A percentile compares a stretch with the other conserved stretches of the same genome.
These are phyloP conservation scores for Fusarium gaditjirri DNA, from an alignment of 2,329 filamentous ascomycete genomes.

Conservation along the genomic window DNA sequence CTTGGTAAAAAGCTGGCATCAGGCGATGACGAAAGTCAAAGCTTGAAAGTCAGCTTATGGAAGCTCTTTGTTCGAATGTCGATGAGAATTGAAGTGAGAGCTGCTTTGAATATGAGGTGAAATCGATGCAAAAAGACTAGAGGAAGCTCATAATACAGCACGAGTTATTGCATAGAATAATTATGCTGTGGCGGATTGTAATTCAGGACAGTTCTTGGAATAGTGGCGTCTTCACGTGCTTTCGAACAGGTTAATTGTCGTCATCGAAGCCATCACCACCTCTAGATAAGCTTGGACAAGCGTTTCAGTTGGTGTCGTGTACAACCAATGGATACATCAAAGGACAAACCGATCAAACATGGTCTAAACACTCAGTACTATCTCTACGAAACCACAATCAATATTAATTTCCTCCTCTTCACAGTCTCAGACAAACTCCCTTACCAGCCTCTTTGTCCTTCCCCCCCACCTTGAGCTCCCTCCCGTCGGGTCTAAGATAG, in stretches of 20 bases:
- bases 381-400: not conserved
- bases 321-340: not conserved
- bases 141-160: not conserved
- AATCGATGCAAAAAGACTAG: not conserved
- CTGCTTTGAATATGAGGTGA: not conserved
- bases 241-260: slow-evolving; percentile 21
- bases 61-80: slow-evolving; percentile 6
- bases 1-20: slow-evolving; percentile 12
- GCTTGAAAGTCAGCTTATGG: slow-evolving; percentile 1
- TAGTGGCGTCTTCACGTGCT: slow-evolving; percentile 18
- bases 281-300: not conserved
- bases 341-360: not conserved
- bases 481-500: slow-evolving; percentile 13
- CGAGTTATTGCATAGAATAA: not conserved
- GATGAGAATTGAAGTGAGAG: not conserved
- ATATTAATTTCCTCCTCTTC: not conserved
- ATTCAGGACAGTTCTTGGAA: not conserved
- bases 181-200: no score
- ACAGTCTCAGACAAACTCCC: slow-evolving; percentile 14
- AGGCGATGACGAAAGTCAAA: slow-evolving; percentile 34
- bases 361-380: not conserved
- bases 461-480: slow-evolving; percentile 18
- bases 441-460: slow-evolving; percentile 20
- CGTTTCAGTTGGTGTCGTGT: slow-evolving; percentile 22
- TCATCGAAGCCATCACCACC: slow-evolving; percentile 42